phyloP scores from a whole-genome alignment of 306 rosid species.

The Inga leiocalycina region DNA sequence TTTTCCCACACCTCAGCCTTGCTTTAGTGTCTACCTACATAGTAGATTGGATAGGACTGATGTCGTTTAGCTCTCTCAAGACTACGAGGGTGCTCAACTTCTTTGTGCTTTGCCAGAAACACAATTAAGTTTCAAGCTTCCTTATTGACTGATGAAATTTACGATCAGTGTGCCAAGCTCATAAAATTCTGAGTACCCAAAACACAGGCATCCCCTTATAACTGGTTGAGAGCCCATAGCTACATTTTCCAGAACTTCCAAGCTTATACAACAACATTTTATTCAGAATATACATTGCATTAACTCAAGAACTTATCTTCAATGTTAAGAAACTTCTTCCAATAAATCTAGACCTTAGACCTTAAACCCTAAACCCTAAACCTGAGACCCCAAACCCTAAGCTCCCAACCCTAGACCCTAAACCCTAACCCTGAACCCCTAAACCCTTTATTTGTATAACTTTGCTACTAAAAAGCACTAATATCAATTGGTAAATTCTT shows the following conservation, averaged over 20 bases:
- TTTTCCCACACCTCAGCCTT: conserved; percentile 44
- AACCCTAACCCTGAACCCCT: too few relatives aligned
- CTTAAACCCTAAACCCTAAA: too few relatives aligned
- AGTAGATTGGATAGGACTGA: conserved; percentile 37
- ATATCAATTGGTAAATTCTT: too few relatives aligned
- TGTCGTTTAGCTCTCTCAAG: conserved; percentile 47
- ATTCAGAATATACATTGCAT: conserved; percentile 87
- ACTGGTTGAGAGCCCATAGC: conserved; percentile 48
- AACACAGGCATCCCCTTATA: conserved; percentile 49
- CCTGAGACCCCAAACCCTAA: too few relatives aligned
- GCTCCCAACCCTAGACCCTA: too few relatives aligned
- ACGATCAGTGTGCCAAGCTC: conserved; percentile 52
- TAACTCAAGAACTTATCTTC: conserved; percentile 86
- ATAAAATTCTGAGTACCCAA: conserved; percentile 45
- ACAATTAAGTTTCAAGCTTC: conserved; percentile 47
- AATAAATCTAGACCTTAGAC: conserved; percentile 30
- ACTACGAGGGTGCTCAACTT: conserved; percentile 29
- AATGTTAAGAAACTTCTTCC: conserved; percentile 82
- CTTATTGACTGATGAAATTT: conserved; percentile 64
- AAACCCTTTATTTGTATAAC: too few relatives aligned
- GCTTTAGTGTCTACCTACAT: conserved; percentile 48
- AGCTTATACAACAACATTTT: conserved; percentile 40
- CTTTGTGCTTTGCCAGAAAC: conserved; percentile 37
- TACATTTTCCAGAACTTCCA: conserved; percentile 43
- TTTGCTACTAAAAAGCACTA: too few relatives aligned